phyloP scores from a whole-genome alignment of 23 red algal genomes.

The Gracilaria gracilis region DNA sequence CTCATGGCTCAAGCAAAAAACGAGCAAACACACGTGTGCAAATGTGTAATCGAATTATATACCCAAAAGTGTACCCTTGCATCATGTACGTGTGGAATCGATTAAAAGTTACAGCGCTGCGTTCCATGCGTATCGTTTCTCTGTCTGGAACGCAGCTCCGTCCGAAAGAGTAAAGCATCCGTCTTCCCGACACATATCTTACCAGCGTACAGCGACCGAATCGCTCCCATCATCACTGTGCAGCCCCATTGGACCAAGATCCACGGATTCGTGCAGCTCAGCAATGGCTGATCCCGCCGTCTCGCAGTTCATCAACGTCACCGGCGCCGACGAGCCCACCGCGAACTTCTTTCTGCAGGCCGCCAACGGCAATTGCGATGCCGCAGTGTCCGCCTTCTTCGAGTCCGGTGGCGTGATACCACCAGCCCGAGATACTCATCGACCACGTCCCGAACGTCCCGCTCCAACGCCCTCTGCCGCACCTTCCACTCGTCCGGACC shows the following conservation, averaged over 20 bases:
- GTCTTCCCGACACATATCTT: background rate
- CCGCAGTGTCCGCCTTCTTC: slow-evolving; percentile 80
- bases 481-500: background rate
- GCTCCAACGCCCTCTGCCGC: slow-evolving; percentile 22
- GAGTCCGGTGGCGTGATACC: slow-evolving; percentile 57
- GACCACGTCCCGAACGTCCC: background rate
- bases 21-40: too few species aligned
- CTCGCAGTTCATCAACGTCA: slow-evolving; percentile 76
- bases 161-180: too few species aligned
- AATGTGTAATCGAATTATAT: too few species aligned
- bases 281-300: slow-evolving; percentile 68
- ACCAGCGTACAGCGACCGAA: background rate
- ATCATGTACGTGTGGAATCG: background rate
- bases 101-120: too few species aligned
- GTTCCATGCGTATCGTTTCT: too few species aligned
- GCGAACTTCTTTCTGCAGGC: slow-evolving; percentile 77
- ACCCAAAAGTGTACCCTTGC: background rate
- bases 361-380: slow-evolving; percentile 64
- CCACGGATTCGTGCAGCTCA: background rate
- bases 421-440: background rate
- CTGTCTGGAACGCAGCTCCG: too few species aligned
- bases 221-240: too few species aligned
- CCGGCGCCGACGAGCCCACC: slow-evolving; percentile 66
- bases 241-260: too few species aligned
- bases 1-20: too few species aligned